phyloP scores from a whole-genome alignment of 1,139 yeast species.

The Arxiozyma slooffiae region DNA sequence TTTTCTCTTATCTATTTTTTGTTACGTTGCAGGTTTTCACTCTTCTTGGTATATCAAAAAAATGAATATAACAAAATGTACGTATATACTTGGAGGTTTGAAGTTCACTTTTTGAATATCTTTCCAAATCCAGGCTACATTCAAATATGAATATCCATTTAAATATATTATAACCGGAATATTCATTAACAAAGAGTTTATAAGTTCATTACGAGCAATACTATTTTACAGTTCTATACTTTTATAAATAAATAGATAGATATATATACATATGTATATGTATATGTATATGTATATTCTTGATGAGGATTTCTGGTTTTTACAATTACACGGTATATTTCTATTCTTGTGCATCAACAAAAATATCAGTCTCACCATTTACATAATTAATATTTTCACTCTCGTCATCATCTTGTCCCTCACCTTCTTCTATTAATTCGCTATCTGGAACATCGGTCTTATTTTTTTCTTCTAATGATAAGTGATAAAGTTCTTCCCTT shows the following conservation, averaged over 20 bases:
- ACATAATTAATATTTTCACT: conserved; percentile 36
- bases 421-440: conserved; percentile 10
- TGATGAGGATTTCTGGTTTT: background rate
- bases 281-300: background rate
- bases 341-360: conserved; percentile 32
- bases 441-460: conserved; percentile 5
- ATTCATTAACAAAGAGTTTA: background rate
- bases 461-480: conserved; percentile 13
- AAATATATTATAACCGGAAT: too few relatives aligned
- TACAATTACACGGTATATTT: background rate
- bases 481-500: conserved; percentile 42
- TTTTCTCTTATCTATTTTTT: too few relatives aligned
- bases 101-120: too few relatives aligned
- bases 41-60: background rate
- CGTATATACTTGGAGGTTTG: background rate
- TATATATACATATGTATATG: background rate
- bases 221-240: background rate
- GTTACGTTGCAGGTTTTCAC: background rate
- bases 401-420: conserved; percentile 3
- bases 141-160: background rate
- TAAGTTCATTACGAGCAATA: too few relatives aligned
- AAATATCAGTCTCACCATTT: conserved; percentile 45
- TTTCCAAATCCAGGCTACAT: background rate
- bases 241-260: too few relatives aligned
- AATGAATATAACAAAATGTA: too few relatives aligned